These are phyloP conservation scores for Raffaelea deltoideospora DNA, from an alignment of 2,329 filamentous ascomycete genomes.

Conservation along the genomic window DNA sequence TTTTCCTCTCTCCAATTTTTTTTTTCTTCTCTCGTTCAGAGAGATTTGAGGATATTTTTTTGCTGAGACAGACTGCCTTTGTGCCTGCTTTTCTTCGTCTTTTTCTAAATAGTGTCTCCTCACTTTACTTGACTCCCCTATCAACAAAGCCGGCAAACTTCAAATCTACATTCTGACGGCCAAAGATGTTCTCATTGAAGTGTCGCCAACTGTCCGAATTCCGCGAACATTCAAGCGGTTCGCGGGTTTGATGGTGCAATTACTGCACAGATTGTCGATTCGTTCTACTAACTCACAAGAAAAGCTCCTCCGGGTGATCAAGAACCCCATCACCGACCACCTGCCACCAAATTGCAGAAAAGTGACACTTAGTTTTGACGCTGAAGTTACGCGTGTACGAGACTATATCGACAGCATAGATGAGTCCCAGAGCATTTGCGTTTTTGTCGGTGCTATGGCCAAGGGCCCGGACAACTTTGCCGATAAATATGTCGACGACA, in stretches of 20 bases:
- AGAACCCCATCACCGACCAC: slow-evolving; percentile 95
- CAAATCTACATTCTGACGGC: slow-evolving; percentile 98
- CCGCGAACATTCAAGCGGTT: slow-evolving; percentile 98
- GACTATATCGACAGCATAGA: slow-evolving; percentile 75
- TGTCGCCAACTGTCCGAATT: slow-evolving; percentile 94
- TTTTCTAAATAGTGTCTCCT: slow-evolving; percentile 65
- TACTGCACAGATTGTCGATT: slow-evolving; percentile 89
- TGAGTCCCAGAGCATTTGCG: slow-evolving; percentile 83
- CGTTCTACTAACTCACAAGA: slow-evolving; percentile 94
- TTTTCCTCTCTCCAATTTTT: slow-evolving; percentile 3
- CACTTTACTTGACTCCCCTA: slow-evolving; percentile 89
- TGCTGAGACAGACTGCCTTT: neutral
- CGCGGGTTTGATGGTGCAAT: slow-evolving; percentile 94
- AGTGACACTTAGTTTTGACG: slow-evolving; percentile 90
- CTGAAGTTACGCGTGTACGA: slow-evolving; percentile 68
- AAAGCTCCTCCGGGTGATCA: slow-evolving; percentile 93
- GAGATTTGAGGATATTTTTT: slow-evolving; percentile 10
- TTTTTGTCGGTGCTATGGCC: slow-evolving; percentile 97
- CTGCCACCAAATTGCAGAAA: slow-evolving; percentile 95
- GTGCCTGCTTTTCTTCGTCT: neutral
- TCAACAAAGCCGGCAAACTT: slow-evolving; percentile 95
- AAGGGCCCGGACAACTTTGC: slow-evolving; percentile 94
- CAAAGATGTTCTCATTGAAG: slow-evolving; percentile 93
- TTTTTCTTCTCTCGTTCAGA: slow-evolving; percentile 9
- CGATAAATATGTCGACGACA: slow-evolving; percentile 86